Evolutionary conservation across 495 filamentous ascomycete species (phyloP).

Genomic region (Aspergillus sclerotioniger): DNA sequence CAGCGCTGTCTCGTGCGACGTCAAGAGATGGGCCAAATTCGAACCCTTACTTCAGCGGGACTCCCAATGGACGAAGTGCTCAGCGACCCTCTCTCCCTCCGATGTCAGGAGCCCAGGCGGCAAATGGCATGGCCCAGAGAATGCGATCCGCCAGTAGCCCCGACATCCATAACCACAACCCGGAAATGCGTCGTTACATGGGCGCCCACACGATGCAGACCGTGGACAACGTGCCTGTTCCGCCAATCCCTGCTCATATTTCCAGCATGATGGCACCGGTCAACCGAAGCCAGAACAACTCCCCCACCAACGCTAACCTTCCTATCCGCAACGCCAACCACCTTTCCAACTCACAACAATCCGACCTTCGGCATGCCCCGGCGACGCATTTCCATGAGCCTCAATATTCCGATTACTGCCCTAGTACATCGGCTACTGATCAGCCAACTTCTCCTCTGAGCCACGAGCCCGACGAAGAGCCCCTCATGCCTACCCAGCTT

Average conservation of each 20-base stretch:
- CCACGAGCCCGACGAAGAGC: constrained; percentile 37
- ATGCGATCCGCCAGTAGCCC: constrained; percentile 70
- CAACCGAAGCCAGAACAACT: constrained; percentile 67
- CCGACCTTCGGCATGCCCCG: constrained; percentile 20
- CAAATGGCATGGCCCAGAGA: constrained; percentile 50
- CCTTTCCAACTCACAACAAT: constrained; percentile 23
- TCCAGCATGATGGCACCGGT: constrained; percentile 57
- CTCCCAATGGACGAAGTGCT: constrained; percentile 60
- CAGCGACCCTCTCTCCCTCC: constrained; percentile 82
- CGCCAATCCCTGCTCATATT: constrained; percentile 61
- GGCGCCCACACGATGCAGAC: constrained; percentile 63
- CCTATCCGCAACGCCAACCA: constrained; percentile 38
- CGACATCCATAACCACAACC: constrained; percentile 58
- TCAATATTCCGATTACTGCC: constrained; percentile 34
- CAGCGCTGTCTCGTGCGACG: constrained; percentile 72
- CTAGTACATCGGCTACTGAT: constrained; percentile 31
- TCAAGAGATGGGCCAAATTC: constrained; percentile 71
- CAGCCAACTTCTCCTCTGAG: constrained; percentile 39
- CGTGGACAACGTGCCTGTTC: constrained; percentile 64
- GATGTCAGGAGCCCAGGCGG: constrained; percentile 60
- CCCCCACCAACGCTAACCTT: constrained; percentile 52
- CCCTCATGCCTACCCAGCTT: constrained; percentile 62
- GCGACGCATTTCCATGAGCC: constrained; percentile 41
- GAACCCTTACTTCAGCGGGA: constrained; percentile 51
- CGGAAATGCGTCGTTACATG: constrained; percentile 47